Conservation (phyloP, 2,329 filamentous ascomycete species). For the Colletotrichum eremochloae region DNA sequence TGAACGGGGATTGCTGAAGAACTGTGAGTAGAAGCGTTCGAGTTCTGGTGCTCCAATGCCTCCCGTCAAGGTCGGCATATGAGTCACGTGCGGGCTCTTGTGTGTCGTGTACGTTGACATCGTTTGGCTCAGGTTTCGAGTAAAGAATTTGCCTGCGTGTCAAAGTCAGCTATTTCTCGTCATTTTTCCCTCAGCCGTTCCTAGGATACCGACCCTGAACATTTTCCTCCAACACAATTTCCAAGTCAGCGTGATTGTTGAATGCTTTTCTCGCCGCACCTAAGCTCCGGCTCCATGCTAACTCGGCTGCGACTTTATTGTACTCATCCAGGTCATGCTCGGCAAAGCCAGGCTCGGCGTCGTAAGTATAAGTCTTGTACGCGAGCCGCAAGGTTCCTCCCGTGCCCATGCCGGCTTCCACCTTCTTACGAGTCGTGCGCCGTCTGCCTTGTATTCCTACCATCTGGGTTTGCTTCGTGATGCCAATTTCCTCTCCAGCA, state of each 20-base stretch:
- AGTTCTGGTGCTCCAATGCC: conserved; percentile 72
- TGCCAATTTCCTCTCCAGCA: conserved; percentile 54
- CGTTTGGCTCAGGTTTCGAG: conserved; percentile 68
- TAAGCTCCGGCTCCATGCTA: conserved; percentile 78
- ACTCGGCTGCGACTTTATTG: conserved; percentile 71
- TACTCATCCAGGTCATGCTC: conserved; percentile 78
- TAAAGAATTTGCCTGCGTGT: conserved; percentile 64
- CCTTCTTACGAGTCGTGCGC: conserved; percentile 50
- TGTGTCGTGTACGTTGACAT: conserved; percentile 73
- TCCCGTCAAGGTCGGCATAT: conserved; percentile 75
- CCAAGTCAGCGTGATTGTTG: conserved; percentile 72
- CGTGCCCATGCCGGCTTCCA: conserved; percentile 54
- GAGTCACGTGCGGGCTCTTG: conserved; percentile 75
- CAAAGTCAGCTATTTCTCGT: not conserved
- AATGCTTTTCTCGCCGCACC: conserved; percentile 72
- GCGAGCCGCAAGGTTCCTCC: conserved; percentile 53
- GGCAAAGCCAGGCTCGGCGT: conserved; percentile 75
- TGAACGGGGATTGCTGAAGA: conserved; percentile 74
- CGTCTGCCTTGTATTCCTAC: conserved; percentile 61
- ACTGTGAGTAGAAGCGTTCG: conserved; percentile 73
- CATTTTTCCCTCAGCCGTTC: too few species aligned
- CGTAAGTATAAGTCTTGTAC: conserved; percentile 58
- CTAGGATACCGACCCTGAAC: conserved; percentile 63
- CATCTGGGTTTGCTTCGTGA: conserved; percentile 59
- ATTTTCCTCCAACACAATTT: conserved; percentile 75